Conservation (phyloP, 1,284 basidiomycete species). For the Cryptococcus amylolentus region DNA sequence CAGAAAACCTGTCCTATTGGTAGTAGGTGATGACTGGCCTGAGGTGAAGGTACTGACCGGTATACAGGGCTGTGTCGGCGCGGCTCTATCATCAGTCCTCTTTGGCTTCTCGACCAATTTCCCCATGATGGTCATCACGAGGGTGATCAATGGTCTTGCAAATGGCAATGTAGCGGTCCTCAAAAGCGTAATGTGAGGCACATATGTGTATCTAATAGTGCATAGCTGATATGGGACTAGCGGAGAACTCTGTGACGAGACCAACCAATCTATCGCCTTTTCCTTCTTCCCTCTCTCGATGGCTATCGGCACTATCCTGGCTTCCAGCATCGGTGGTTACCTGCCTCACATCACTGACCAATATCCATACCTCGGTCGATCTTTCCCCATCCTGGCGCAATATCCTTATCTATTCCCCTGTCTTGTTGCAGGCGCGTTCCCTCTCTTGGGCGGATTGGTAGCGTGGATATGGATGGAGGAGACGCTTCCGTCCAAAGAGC, state of each 20-base stretch:
- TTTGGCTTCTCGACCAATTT: conserved; percentile 37
- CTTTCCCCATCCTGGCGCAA: conserved; percentile 24
- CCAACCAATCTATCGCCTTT: conserved; percentile 37
- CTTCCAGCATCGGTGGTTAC: conserved; percentile 33
- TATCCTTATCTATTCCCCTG: conserved; percentile 37
- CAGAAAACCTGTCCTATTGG: conserved; percentile 36
- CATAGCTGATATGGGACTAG: conserved; percentile 9
- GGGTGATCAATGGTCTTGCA: conserved; percentile 33
- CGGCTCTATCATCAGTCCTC: conserved; percentile 26
- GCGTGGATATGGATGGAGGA: conserved; percentile 22
- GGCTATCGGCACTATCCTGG: conserved; percentile 35
- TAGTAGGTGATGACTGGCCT: conserved; percentile 17
- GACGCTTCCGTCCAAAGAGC: not conserved
- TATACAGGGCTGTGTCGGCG: conserved; percentile 29
- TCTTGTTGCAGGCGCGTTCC: conserved; percentile 30
- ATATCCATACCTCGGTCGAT: conserved; percentile 11
- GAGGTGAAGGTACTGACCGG: conserved; percentile 1
- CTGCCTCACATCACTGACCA: conserved; percentile 17
- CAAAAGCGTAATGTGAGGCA: conserved; percentile 32
- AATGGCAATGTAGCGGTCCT: conserved; percentile 42
- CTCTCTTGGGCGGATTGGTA: conserved; percentile 21
- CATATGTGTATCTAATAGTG: not conserved
- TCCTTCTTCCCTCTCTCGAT: conserved; percentile 41
- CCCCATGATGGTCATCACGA: conserved; percentile 24
- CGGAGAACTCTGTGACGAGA: conserved; percentile 38